phyloP scores from a whole-genome alignment of 192 early-diverging fungal species.

The Backusella macrospora region DNA sequence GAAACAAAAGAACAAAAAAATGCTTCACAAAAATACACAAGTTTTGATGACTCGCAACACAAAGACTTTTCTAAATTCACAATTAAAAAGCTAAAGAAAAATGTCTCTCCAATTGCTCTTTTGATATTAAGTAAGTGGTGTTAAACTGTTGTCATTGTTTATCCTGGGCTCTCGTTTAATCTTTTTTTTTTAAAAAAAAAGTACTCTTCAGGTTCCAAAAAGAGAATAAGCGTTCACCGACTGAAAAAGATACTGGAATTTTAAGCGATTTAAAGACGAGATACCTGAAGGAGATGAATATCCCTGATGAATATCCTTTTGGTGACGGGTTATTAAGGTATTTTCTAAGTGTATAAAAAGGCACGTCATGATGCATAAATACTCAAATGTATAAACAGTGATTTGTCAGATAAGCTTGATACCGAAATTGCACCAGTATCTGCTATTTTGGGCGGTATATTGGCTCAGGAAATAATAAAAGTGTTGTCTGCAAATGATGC shows the following conservation, averaged over 20 bases:
- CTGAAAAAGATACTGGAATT: slow-evolving; percentile 41
- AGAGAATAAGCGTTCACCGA: slow-evolving; percentile 30
- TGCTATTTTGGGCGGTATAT: slow-evolving; percentile 85
- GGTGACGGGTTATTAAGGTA: slow-evolving; percentile 16
- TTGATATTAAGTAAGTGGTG: slow-evolving; percentile 49
- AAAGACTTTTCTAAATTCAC: slow-evolving; percentile 45
- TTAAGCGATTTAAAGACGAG: slow-evolving; percentile 41
- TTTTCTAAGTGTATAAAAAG: background rate
- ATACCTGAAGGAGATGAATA: slow-evolving; percentile 11
- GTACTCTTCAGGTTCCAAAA: slow-evolving; percentile 47
- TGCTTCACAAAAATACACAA: slow-evolving; percentile 45
- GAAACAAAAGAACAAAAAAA: slow-evolving; percentile 42
- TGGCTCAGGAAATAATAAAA: slow-evolving; percentile 91
- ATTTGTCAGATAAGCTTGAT: background rate
- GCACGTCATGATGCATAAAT: background rate
- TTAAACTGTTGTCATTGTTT: background rate
- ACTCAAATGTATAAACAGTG: background rate
- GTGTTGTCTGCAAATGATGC: slow-evolving; percentile 79
- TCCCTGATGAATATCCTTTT: slow-evolving; percentile 16
- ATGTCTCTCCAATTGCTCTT: slow-evolving; percentile 52
- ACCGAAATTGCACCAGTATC: slow-evolving; percentile 81
- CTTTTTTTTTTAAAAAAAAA: slow-evolving; percentile 32
- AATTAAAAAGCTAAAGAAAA: slow-evolving; percentile 47
- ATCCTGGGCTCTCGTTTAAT: background rate
- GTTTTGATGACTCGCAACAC: slow-evolving; percentile 42